phyloP scores from a whole-genome alignment of 768 basidiomycete genomes.

The Collybia sordida region DNA sequence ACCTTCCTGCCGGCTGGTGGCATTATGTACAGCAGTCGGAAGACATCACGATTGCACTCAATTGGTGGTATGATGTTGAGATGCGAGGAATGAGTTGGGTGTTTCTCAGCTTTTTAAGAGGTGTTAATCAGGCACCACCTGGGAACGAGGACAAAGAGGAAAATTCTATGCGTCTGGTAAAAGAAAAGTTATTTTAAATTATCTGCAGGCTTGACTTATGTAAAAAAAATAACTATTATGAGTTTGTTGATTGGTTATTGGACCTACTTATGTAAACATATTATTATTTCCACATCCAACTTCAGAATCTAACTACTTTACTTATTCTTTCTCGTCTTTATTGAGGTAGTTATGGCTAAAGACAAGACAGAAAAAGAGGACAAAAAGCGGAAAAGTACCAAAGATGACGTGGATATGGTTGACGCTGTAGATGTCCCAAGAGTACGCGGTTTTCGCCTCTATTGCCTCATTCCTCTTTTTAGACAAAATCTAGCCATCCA shows the following conservation, averaged over 20 bases:
- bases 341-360: conserved; percentile 51
- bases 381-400: conserved; percentile 59
- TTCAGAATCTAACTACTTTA: no score
- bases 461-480: conserved; percentile 7
- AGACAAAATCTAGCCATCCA: conserved; percentile 35
- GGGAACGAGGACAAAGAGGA: conserved; percentile 27
- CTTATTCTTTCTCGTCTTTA: background rate
- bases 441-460: conserved; percentile 19
- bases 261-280: no score
- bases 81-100: conserved; percentile 72
- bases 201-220: no score
- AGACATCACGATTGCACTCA: conserved; percentile 65
- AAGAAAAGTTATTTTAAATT: no score
- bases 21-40: conserved; percentile 80
- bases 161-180: background rate
- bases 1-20: conserved; percentile 95
- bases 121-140: conserved; percentile 32
- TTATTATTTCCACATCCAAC: conserved; percentile 2
- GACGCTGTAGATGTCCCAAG: conserved; percentile 28
- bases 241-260: no score
- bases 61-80: conserved; percentile 91
- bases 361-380: conserved; percentile 79
- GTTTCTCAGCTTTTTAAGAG: conserved; percentile 60
- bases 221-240: no score
- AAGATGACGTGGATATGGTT: conserved; percentile 55